Conservation (phyloP, 208 protist genomes). For the Tetramitus jugosus region DNA sequence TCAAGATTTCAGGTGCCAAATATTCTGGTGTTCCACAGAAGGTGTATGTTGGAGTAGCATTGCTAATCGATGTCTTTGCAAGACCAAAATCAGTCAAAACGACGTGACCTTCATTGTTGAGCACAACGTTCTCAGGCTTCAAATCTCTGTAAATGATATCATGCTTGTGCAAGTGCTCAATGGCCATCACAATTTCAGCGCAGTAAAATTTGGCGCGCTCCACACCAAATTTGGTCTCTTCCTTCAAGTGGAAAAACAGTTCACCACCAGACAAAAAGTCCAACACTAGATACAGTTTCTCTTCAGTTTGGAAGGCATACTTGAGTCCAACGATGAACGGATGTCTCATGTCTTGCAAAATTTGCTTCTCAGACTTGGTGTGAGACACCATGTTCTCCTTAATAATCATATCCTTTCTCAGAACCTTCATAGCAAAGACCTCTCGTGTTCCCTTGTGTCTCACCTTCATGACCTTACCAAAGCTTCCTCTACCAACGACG, state of each 20-base stretch:
- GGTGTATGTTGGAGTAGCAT: conserved; percentile 37
- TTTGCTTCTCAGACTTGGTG: conserved; percentile 68
- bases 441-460: conserved; percentile 32
- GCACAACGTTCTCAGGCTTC: conserved; percentile 75
- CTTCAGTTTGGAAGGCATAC: conserved; percentile 86
- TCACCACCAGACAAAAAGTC: conserved; percentile 79
- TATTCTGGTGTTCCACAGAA: conserved; percentile 35
- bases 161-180: conserved; percentile 69
- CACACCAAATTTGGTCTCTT: conserved; percentile 49
- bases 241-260: conserved; percentile 55
- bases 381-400: conserved; percentile 39
- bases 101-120: conserved; percentile 64
- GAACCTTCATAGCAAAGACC: conserved; percentile 55
- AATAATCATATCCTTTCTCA: conserved; percentile 34
- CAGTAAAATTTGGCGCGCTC: conserved; percentile 67
- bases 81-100: conserved; percentile 74
- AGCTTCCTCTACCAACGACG: conserved; percentile 75
- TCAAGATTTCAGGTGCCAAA: conserved; percentile 54
- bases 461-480: conserved; percentile 87
- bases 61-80: conserved; percentile 43
- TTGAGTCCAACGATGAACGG: conserved; percentile 81
- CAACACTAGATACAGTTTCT: conserved; percentile 77
- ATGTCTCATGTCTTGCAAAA: conserved; percentile 77
- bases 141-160: conserved; percentile 72
- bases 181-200: conserved; percentile 72